These are phyloP conservation scores for Vaucheria bursata DNA, from an alignment of 352 stramenopile genomes.

Conservation along the genomic window DNA sequence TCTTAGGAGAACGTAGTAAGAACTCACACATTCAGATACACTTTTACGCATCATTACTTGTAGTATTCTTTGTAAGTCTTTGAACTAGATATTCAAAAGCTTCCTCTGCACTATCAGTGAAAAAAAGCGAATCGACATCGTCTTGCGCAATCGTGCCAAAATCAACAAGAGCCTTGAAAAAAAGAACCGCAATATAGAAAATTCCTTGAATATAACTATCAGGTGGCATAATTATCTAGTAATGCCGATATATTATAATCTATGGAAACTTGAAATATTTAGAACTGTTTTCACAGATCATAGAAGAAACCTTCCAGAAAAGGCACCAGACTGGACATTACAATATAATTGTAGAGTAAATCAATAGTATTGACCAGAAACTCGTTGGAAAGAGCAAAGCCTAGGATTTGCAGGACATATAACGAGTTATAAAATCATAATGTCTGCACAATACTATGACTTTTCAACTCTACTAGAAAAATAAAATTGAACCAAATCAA, in stretches of 20 bases:
- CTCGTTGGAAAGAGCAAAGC: too few relatives aligned
- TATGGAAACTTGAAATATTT: too few relatives aligned
- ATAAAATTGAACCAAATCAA: too few relatives aligned
- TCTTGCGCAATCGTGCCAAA: conserved; percentile 47
- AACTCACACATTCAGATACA: background rate
- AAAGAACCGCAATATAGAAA: background rate
- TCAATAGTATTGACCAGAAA: too few relatives aligned
- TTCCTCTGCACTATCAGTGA: conserved; percentile 43
- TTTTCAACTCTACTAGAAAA: too few relatives aligned
- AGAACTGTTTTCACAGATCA: too few relatives aligned
- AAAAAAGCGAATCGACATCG: conserved; percentile 43
- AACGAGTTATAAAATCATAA: too few relatives aligned
- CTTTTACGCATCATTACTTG: background rate
- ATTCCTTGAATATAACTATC: background rate
- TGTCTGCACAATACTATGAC: too few relatives aligned
- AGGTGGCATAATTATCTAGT: background rate
- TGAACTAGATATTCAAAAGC: background rate
- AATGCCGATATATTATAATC: background rate
- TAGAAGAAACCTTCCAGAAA: too few relatives aligned
- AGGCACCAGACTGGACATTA: too few relatives aligned
- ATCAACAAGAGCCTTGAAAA: conserved; percentile 31
- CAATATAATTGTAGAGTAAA: too few relatives aligned
- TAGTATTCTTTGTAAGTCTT: conserved; percentile 10
- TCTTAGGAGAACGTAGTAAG: background rate
- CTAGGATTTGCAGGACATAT: too few relatives aligned